These are phyloP conservation scores for Drechslerella dactyloides DNA, from an alignment of 2,329 filamentous ascomycete species.

Conservation along the genomic window DNA sequence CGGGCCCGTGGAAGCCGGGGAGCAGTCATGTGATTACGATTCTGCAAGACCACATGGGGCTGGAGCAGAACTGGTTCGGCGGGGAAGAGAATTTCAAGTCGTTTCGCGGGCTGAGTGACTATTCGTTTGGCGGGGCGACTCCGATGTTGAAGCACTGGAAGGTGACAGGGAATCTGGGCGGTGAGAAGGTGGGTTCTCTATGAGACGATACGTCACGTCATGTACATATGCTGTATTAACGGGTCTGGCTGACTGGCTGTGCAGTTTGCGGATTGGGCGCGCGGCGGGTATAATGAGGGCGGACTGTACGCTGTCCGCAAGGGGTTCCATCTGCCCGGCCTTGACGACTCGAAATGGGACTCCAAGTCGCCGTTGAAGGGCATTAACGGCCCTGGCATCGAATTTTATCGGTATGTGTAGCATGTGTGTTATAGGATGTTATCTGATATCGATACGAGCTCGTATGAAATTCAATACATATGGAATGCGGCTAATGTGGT, in stretches of 20 bases:
- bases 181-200: constrained; percentile 60
- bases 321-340: constrained; percentile 67
- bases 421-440: no score
- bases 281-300: constrained; percentile 72
- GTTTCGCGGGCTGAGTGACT: constrained; percentile 69
- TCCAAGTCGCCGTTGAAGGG: constrained; percentile 60
- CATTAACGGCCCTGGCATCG: constrained; percentile 63
- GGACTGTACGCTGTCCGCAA: constrained; percentile 66
- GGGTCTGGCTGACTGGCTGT: constrained; percentile 1
- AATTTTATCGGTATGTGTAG: constrained; percentile 62
- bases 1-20: constrained; percentile 62
- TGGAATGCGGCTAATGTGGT: no score
- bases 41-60: constrained; percentile 74
- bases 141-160: constrained; percentile 67
- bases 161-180: constrained; percentile 71
- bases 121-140: constrained; percentile 62
- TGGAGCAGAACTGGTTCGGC: constrained; percentile 70
- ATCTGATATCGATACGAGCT: no score
- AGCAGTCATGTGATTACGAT: constrained; percentile 70
- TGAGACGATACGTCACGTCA: no score
- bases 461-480: no score
- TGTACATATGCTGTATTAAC: background rate
- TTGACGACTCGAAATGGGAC: constrained; percentile 62
- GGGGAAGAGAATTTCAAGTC: constrained; percentile 65
- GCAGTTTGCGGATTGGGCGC: constrained; percentile 64